Percentiles rank a stretch among this genome's conserved stretches.
phyloP scores from a whole-genome alignment of 1,284 basidiomycete species.

The Hymenochaete sp. region DNA sequence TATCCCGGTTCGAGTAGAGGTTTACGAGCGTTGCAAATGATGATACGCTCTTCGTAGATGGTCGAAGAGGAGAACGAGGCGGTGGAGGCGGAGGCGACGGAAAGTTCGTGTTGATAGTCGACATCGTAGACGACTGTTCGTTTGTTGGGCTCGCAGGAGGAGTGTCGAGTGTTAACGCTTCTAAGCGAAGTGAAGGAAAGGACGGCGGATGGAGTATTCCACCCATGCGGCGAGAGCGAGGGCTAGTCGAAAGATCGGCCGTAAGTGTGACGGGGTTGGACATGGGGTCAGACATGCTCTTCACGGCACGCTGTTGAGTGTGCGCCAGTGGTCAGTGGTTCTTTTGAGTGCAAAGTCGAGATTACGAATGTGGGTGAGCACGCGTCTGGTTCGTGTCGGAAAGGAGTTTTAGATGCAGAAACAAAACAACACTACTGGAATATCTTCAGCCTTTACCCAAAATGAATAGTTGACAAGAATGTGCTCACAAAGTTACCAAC shows the following conservation, averaged over 20 bases:
- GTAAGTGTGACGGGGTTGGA: constrained; percentile 6
- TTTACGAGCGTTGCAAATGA: constrained; percentile 16
- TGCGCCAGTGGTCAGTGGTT: constrained; percentile 6
- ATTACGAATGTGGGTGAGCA: neutral
- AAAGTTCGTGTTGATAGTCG: too few species aligned
- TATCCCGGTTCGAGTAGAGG: constrained; percentile 15
- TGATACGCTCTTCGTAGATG: constrained; percentile 13
- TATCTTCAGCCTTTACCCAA: too few species aligned
- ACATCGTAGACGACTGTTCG: constrained; percentile 8
- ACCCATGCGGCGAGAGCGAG: constrained; percentile 18
- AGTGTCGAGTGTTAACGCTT: constrained; percentile 10
- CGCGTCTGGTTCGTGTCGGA: too few species aligned
- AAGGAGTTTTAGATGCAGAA: too few species aligned
- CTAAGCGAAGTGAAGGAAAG: constrained; percentile 12
- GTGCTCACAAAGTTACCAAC: too few species aligned
- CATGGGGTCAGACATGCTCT: too few species aligned
- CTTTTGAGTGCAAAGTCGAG: too few species aligned
- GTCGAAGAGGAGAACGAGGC: constrained; percentile 17
- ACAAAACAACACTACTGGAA: too few species aligned
- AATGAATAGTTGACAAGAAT: too few species aligned
- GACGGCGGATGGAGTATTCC: constrained; percentile 11
- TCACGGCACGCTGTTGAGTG: constrained; percentile 14
- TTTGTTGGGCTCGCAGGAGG: constrained; percentile 14
- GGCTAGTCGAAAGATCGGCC: constrained; percentile 10
- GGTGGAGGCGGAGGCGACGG: constrained; percentile 15